These are phyloP conservation scores for Auriculariales sp. DNA, from an alignment of 768 basidiomycete genomes.

Conservation along the genomic window DNA sequence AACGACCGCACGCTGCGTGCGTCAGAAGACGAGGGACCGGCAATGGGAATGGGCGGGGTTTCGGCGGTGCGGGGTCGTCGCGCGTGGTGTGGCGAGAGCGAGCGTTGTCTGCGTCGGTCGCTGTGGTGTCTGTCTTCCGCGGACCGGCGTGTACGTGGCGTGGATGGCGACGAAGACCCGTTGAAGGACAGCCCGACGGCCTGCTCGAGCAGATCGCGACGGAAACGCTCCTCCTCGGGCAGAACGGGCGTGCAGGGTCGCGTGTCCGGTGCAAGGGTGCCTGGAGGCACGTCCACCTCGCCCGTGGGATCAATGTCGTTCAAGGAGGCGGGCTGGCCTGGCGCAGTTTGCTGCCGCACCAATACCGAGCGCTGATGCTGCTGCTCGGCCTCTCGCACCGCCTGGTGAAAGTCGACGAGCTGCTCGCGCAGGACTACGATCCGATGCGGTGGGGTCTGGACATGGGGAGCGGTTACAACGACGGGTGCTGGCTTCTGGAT, in stretches of 20 bases:
- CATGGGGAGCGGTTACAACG: constrained; percentile 40
- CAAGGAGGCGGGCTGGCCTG: constrained; percentile 14
- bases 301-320: constrained; percentile 75
- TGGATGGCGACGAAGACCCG: constrained; percentile 6
- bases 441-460: constrained; percentile 27
- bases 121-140: not conserved
- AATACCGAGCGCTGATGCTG: constrained; percentile 54
- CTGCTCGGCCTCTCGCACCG: constrained; percentile 63
- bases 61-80: not conserved
- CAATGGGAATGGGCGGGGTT: no score
- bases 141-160: not conserved
- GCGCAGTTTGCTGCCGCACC: no score
- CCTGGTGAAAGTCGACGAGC: constrained; percentile 52
- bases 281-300: constrained; percentile 58
- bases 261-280: not conserved
- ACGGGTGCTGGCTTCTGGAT: constrained; percentile 44
- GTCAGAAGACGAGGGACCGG: no score
- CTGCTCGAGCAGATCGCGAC: constrained; percentile 58
- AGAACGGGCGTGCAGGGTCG: not conserved
- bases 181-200: constrained; percentile 42
- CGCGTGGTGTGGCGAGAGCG: not conserved
- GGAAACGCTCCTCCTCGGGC: constrained; percentile 48
- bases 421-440: constrained; percentile 79
- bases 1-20: not conserved
- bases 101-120: not conserved